Evolutionary conservation across 73 alveolate genomes (phyloP).

Genomic region (Paramecium sonneborni): DNA sequence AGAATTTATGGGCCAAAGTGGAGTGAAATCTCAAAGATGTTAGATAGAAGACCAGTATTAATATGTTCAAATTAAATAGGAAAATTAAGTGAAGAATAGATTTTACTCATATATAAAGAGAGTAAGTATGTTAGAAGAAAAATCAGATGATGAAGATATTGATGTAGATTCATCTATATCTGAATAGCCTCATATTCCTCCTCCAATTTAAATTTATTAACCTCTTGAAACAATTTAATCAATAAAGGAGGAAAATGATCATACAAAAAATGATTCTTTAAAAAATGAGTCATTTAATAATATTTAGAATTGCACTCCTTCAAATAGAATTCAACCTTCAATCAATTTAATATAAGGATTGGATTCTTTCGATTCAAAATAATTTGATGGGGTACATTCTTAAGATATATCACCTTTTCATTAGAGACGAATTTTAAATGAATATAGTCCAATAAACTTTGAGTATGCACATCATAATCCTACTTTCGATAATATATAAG

Average conservation of each 20-base stretch:
- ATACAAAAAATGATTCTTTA: constrained; percentile 22
- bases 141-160: constrained; percentile 39
- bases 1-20: constrained; percentile 42
- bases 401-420: constrained; percentile 14
- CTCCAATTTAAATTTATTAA: not conserved
- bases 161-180: not conserved
- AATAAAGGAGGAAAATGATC: not conserved
- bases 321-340: not conserved
- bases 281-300: not conserved
- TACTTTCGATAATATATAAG: not conserved
- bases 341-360: not conserved
- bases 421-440: not conserved
- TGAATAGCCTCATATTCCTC: not conserved
- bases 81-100: constrained; percentile 41
- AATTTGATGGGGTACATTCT: not conserved
- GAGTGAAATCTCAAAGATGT: constrained; percentile 42
- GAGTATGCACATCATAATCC: not conserved
- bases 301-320: not conserved
- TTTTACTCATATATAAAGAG: constrained; percentile 34
- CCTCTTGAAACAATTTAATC: constrained; percentile 2
- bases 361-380: constrained; percentile 9
- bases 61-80: not conserved
- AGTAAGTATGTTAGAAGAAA: not conserved
- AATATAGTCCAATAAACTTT: constrained; percentile 28
- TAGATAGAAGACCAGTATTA: constrained; percentile 45